Evolutionary conservation across 1,284 basidiomycete species (phyloP).

Genomic region (Boletus albobrunnescens): DNA sequence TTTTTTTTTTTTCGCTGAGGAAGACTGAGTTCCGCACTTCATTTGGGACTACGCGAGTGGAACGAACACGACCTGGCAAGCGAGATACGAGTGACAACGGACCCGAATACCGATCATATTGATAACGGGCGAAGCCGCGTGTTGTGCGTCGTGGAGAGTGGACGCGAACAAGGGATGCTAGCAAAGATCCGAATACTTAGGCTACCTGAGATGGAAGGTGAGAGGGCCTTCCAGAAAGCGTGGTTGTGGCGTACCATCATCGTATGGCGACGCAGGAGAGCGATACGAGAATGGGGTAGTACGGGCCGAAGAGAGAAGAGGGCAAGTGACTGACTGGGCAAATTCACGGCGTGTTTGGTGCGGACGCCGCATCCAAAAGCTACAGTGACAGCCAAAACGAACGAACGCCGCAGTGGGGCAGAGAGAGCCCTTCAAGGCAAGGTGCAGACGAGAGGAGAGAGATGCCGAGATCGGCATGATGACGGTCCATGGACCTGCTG

Average conservation of each 20-base stretch:
- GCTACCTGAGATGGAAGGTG: background rate
- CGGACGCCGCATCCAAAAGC: no score
- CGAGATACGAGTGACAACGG: slow-evolving; percentile 9
- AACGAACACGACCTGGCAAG: background rate
- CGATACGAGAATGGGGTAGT: slow-evolving; percentile 12
- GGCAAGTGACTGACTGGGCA: no score
- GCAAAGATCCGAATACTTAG: background rate
- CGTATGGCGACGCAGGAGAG: no score
- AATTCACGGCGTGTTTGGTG: no score
- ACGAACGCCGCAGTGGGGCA: background rate
- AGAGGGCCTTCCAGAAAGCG: background rate
- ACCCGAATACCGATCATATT: slow-evolving; percentile 11
- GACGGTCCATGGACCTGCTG: slow-evolving; percentile 32
- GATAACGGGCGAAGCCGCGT: slow-evolving; percentile 11
- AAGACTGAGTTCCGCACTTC: background rate
- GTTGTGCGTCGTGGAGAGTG: slow-evolving; percentile 3
- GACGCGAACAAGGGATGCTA: background rate
- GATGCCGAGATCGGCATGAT: slow-evolving; percentile 19
- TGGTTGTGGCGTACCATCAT: background rate
- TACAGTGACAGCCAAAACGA: no score
- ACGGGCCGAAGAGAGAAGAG: background rate
- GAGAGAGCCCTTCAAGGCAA: background rate
- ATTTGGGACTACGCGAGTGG: slow-evolving; percentile 1
- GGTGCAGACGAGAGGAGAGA: no score
- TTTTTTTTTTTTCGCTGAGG: slow-evolving; percentile 4